These are phyloP conservation scores for Panicum hallii DNA, from an alignment of 202 grass and related monocot genomes.

Conservation along the genomic window DNA sequence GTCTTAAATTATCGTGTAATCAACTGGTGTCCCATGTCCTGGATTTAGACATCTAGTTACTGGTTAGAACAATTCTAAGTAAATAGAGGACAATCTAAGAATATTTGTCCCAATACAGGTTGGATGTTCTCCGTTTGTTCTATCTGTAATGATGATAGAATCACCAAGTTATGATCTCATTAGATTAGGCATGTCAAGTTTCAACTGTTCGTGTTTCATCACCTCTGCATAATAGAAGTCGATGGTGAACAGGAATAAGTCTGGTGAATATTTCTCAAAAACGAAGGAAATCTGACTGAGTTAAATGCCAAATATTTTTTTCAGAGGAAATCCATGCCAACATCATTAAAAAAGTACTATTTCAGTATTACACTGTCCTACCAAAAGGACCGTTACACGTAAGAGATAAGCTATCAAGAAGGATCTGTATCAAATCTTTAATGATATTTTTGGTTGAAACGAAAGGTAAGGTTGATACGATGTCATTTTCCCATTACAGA, in stretches of 20 bases:
- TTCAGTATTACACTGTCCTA: not conserved
- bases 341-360: not conserved
- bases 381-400: not conserved
- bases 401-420: constrained; percentile 26
- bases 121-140: not conserved
- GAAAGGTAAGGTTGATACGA: constrained; percentile 7
- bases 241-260: not conserved
- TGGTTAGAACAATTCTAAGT: not conserved
- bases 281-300: not conserved
- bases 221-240: not conserved
- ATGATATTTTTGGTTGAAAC: constrained; percentile 24
- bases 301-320: constrained; percentile 6
- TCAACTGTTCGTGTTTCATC: constrained; percentile 3
- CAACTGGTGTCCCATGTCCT: not conserved
- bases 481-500: constrained; percentile 11
- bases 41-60: not conserved
- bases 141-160: not conserved
- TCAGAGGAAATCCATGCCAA: not conserved
- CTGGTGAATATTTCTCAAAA: not conserved
- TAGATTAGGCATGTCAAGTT: not conserved
- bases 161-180: not conserved
- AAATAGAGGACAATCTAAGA: not conserved
- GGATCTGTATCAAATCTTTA: constrained; percentile 1
- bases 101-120: not conserved
- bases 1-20: constrained; percentile 39